phyloP scores from a whole-genome alignment of 495 filamentous ascomycete genomes.

The Aspergillus cavernicola region DNA sequence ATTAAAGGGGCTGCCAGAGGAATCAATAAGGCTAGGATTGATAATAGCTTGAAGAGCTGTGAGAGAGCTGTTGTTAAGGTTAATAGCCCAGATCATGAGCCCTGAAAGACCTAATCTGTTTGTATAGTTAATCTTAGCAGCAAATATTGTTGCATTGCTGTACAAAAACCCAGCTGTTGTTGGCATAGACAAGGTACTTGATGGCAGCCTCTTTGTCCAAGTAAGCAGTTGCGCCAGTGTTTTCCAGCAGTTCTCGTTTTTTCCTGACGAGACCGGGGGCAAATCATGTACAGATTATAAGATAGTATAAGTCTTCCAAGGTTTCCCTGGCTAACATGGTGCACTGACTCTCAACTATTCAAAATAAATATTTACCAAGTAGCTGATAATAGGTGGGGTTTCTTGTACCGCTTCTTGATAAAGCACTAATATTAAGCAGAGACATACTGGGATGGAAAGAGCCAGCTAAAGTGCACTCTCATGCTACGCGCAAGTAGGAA shows the following conservation, averaged over 20 bases:
- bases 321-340: too few relatives aligned
- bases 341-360: too few relatives aligned
- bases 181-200: neutral
- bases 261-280: too few relatives aligned
- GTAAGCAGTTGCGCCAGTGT: conserved; percentile 8
- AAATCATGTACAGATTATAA: too few relatives aligned
- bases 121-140: neutral
- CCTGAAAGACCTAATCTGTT: conserved; percentile 3
- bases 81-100: conserved; percentile 30
- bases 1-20: neutral
- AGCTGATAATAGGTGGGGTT: neutral
- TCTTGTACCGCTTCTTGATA: neutral
- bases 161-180: neutral
- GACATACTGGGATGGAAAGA: neutral
- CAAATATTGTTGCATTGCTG: neutral
- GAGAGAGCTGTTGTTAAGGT: conserved; percentile 14
- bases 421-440: neutral
- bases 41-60: neutral
- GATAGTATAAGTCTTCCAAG: too few relatives aligned
- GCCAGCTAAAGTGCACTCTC: neutral
- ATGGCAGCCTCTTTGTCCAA: neutral
- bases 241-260: neutral
- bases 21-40: neutral
- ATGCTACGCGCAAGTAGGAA: neutral
- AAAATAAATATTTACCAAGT: neutral